A percentile compares a stretch with the other conserved stretches of the same genome.
Evolutionary conservation across 495 filamentous ascomycete species (phyloP).

Genomic region (Neurospora africana): DNA sequence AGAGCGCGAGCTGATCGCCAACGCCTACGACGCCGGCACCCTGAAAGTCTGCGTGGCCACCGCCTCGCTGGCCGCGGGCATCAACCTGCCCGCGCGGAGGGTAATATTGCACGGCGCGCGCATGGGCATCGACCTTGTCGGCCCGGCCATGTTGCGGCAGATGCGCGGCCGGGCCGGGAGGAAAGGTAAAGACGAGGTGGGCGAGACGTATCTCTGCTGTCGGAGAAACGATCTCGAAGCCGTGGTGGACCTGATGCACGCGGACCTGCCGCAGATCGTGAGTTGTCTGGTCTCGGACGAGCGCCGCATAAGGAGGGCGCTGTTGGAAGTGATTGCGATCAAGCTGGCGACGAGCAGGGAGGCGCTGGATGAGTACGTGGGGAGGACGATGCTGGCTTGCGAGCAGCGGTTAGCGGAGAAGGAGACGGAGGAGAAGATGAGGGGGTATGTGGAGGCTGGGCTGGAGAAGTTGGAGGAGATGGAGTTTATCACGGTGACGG

Average conservation of each 20-base stretch:
- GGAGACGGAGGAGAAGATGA: slow-evolving; percentile 28
- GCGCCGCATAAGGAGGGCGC: slow-evolving; percentile 50
- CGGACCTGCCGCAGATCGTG: slow-evolving; percentile 59
- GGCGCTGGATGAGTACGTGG: slow-evolving; percentile 61
- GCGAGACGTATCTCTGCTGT: slow-evolving; percentile 74
- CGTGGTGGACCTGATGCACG: slow-evolving; percentile 59
- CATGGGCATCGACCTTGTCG: slow-evolving; percentile 70
- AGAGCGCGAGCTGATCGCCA: slow-evolving; percentile 65
- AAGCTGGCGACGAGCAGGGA: slow-evolving; percentile 57
- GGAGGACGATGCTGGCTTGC: slow-evolving; percentile 55
- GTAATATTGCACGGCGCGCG: slow-evolving; percentile 70
- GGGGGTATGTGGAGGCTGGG: slow-evolving; percentile 35
- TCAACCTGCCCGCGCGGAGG: slow-evolving; percentile 61
- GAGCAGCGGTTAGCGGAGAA: slow-evolving; percentile 33
- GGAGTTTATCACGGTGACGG: slow-evolving; percentile 44
- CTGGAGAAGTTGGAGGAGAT: slow-evolving; percentile 43
- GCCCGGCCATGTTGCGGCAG: slow-evolving; percentile 70
- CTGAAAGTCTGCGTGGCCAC: slow-evolving; percentile 71
- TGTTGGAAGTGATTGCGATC: slow-evolving; percentile 66
- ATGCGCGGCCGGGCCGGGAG: slow-evolving; percentile 78
- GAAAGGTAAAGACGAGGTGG: slow-evolving; percentile 72
- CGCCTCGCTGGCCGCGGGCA: slow-evolving; percentile 74
- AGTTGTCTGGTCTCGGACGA: slow-evolving; percentile 64
- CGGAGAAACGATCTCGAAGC: slow-evolving; percentile 57
- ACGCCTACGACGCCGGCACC: slow-evolving; percentile 59